phyloP scores from a whole-genome alignment of 148 eudicot genomes.

The Rhododendron ferrugineum region DNA sequence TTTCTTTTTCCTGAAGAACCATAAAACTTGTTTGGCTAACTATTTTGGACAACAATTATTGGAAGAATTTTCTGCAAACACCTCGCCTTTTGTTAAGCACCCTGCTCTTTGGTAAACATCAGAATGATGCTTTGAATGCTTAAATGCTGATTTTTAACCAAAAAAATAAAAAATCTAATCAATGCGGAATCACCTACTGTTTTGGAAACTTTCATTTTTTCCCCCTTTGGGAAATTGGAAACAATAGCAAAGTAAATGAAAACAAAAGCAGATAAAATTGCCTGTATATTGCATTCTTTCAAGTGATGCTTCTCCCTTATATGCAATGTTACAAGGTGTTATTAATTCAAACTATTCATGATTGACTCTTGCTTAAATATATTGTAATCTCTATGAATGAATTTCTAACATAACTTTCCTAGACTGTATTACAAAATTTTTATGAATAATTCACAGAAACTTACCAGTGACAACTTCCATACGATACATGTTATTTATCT shows the following conservation, averaged over 20 bases:
- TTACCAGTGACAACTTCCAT: too few relatives aligned
- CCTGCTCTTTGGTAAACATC: background rate
- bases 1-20: too few relatives aligned
- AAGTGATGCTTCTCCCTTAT: background rate
- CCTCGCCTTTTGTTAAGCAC: too few relatives aligned
- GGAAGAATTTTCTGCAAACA: too few relatives aligned
- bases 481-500: too few relatives aligned
- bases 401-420: background rate
- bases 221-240: background rate
- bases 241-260: background rate
- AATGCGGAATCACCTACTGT: background rate
- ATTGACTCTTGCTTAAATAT: background rate
- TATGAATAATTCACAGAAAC: background rate
- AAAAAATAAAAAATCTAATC: background rate
- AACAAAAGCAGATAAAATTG: background rate
- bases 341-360: background rate
- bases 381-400: background rate
- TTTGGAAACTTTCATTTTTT: background rate
- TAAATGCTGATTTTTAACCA: background rate
- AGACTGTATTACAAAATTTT: background rate
- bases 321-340: background rate
- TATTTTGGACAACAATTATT: too few relatives aligned
- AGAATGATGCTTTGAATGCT: background rate
- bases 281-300: background rate
- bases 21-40: too few relatives aligned